Percentiles rank a stretch among this genome's conserved stretches.
These are phyloP conservation scores for Endothia cerciana DNA, from an alignment of 2,329 filamentous ascomycete species.

Conservation along the genomic window DNA sequence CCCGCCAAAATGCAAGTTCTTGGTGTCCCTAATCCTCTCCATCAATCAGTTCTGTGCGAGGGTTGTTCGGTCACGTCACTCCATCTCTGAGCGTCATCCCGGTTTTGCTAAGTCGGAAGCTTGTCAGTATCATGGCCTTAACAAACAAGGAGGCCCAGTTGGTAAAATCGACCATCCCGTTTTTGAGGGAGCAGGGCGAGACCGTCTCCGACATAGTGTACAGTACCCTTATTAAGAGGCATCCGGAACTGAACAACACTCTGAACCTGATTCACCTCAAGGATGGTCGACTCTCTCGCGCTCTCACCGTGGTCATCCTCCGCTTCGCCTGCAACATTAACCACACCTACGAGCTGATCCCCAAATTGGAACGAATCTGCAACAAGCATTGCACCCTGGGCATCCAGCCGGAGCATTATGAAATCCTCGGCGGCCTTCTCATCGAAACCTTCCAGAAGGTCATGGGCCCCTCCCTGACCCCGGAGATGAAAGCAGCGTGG, in stretches of 20 bases:
- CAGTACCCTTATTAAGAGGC: slow-evolving; percentile 61
- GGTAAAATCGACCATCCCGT: slow-evolving; percentile 70
- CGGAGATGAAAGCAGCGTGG: slow-evolving; percentile 67
- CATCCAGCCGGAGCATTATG: slow-evolving; percentile 67
- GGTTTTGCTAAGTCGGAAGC: too few relatives aligned
- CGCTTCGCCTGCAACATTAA: slow-evolving; percentile 71
- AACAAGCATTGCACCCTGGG: slow-evolving; percentile 71
- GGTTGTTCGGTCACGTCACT: too few relatives aligned
- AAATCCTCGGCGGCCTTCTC: slow-evolving; percentile 66
- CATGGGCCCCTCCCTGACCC: slow-evolving; percentile 64
- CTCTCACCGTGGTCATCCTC: slow-evolving; percentile 63
- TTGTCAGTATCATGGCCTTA: slow-evolving; percentile 32
- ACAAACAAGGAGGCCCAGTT: slow-evolving; percentile 58
- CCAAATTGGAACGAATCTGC: slow-evolving; percentile 55
- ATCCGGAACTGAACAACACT: slow-evolving; percentile 66
- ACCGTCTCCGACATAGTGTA: slow-evolving; percentile 72
- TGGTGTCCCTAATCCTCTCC: neutral
- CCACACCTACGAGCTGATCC: slow-evolving; percentile 52
- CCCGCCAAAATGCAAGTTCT: neutral
- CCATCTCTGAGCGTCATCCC: neutral
- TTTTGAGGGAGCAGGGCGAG: slow-evolving; percentile 65
- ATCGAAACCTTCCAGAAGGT: slow-evolving; percentile 66
- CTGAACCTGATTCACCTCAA: slow-evolving; percentile 69
- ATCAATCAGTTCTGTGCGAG: neutral
- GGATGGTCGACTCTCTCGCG: slow-evolving; percentile 59